phyloP scores from a whole-genome alignment of 345 rosid species.

The Eucalyptus caleyi region DNA sequence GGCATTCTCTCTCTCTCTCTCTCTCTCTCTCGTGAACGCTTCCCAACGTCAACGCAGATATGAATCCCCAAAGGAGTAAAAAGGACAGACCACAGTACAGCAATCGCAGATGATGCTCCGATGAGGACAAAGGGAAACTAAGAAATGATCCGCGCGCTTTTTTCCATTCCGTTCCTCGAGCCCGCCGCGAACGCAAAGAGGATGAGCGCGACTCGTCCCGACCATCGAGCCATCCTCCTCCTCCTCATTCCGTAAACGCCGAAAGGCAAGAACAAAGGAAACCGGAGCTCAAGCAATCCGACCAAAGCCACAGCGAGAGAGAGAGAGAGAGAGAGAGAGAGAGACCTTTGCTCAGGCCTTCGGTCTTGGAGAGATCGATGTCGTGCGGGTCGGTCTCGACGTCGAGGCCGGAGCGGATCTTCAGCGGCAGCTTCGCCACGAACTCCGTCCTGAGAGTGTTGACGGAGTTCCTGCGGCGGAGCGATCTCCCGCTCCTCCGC shows the following conservation, averaged over 20 bases:
- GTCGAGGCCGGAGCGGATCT: constrained; percentile 42
- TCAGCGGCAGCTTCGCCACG: constrained; percentile 44
- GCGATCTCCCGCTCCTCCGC: background rate
- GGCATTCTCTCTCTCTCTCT: background rate
- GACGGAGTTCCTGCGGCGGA: constrained; percentile 19
- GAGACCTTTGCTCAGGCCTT: constrained; percentile 39
- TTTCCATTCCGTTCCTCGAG: background rate
- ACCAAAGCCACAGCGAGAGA: background rate
- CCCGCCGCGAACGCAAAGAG: background rate
- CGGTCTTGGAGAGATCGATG: constrained; percentile 36
- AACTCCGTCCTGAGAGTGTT: constrained; percentile 32
- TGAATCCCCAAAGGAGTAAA: background rate
- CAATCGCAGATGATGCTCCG: background rate
- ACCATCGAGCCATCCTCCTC: background rate
- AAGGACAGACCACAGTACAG: background rate
- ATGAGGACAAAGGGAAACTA: background rate
- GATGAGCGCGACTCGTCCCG: background rate
- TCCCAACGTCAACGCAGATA: background rate
- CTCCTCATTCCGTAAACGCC: background rate
- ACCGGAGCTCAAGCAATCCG: background rate
- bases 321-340: background rate
- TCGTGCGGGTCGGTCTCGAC: constrained; percentile 40
- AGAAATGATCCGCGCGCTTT: background rate
- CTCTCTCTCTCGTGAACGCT: background rate
- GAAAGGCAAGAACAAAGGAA: background rate